Conservation (phyloP, 108 stramenopile species). For the Mediolabrus comicus region DNA sequence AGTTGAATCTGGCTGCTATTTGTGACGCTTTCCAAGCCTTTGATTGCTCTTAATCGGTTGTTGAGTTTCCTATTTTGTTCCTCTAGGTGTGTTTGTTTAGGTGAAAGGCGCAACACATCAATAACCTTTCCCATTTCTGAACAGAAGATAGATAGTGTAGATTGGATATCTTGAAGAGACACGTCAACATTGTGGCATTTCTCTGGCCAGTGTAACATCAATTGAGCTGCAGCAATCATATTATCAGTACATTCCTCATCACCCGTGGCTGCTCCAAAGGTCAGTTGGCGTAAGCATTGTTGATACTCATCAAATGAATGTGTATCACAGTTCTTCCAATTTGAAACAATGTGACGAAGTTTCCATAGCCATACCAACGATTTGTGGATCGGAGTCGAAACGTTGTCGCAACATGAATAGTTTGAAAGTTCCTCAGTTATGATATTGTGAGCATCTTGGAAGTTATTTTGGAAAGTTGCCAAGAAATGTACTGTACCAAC, state of each 20-base stretch:
- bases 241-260: constrained; percentile 26
- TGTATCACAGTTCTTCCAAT: constrained; percentile 15
- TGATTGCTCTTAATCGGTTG: constrained; percentile 22
- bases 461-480: constrained; percentile 31
- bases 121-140: constrained; percentile 20
- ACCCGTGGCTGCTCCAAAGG: constrained; percentile 33
- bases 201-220: constrained; percentile 56
- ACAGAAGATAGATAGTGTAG: constrained; percentile 50
- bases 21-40: constrained; percentile 21
- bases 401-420: not conserved
- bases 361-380: constrained; percentile 55
- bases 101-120: constrained; percentile 5
- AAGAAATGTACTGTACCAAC: constrained; percentile 53
- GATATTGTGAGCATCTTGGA: constrained; percentile 43
- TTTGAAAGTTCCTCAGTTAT: constrained; percentile 20
- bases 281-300: constrained; percentile 33
- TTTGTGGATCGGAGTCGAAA: constrained; percentile 44
- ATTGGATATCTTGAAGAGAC: constrained; percentile 32
- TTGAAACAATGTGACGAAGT: constrained; percentile 45
- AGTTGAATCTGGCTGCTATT: constrained; percentile 14
- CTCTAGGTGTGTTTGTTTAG: constrained; percentile 13
- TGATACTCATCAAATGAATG: constrained; percentile 25
- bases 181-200: constrained; percentile 3
- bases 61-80: constrained; percentile 30
- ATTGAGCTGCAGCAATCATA: constrained; percentile 49